Conservation (phyloP, 148 eudicot species). For the Vaccinium macrocarpon region DNA sequence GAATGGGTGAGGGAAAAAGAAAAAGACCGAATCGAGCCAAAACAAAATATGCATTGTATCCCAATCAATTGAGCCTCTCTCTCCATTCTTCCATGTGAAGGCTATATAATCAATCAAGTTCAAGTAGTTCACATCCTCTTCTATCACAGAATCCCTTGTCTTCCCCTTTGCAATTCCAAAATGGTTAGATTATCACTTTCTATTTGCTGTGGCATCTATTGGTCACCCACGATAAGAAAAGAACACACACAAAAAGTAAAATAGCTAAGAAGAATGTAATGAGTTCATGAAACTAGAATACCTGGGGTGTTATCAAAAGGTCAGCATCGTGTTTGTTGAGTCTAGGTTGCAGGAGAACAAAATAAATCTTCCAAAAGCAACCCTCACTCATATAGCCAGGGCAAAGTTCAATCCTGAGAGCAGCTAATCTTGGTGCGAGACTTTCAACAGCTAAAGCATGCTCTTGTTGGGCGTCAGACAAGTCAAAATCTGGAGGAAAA, state of each 20-base stretch:
- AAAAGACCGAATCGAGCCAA: not conserved
- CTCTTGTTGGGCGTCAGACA: slow-evolving; percentile 95
- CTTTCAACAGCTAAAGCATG: slow-evolving; percentile 92
- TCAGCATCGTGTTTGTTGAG: slow-evolving; percentile 67
- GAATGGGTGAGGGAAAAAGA: not conserved
- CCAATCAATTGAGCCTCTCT: not conserved
- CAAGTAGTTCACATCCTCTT: not conserved
- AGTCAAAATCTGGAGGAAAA: slow-evolving; percentile 57
- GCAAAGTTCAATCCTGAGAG: slow-evolving; percentile 87
- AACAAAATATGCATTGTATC: not conserved
- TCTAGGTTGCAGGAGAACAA: slow-evolving; percentile 84
- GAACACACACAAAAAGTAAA: not conserved
- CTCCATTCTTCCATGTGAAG: not conserved
- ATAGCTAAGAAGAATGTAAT: not conserved
- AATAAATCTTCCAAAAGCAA: slow-evolving; percentile 93
- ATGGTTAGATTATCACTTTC: not conserved
- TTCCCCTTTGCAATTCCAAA: not conserved
- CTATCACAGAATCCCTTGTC: not conserved
- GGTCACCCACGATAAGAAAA: not conserved
- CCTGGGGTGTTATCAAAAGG: slow-evolving; percentile 80
- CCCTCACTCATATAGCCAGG: slow-evolving; percentile 85
- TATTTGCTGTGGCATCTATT: not conserved
- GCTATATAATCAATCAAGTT: not conserved
- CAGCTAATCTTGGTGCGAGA: slow-evolving; percentile 79
- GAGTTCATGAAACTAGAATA: slow-evolving; percentile 24